Base-by-base conservation (phyloP, 257 asterid genomes). In the Asclepias syriaca region DNA sequence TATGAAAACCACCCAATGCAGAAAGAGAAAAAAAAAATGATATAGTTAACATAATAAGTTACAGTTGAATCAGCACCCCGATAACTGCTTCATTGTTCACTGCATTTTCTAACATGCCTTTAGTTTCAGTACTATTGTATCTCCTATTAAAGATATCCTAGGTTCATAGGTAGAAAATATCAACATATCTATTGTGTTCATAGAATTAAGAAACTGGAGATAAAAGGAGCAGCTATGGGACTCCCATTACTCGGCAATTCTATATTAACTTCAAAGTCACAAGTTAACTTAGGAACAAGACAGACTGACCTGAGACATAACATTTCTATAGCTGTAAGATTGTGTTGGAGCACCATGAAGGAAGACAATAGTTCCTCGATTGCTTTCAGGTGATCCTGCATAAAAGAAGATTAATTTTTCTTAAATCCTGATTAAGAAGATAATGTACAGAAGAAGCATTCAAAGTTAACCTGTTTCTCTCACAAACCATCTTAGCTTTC, bases 321-420 rank as follows among this genome's bases (percentile, higher is more conserved):
- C 97, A 75, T 85, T 92, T 57, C 99, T 89, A 78, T 94, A 94
- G 83, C 99, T 91, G 82, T 81, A 94, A 34, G 97, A 94, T 75
- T 94, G 99, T 32, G 99, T 84, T 75, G 99, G 99, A 80, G 99
- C 97, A 54, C 99, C 99, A 75, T 94, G 97, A 83, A 94, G 96
- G 83, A 85, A 94, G 48, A 94, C 81, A 75, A 94, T 75, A 37
- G 97, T 91, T 70, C 97, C 97, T 57, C 93, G 89, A 74, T 91
- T 82, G 82, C 92, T 87, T 56, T 78, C 80, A n/a, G 86, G 74
- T 7, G 96, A 88, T 72, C 99, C 99, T 94, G 83, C 80, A 78
- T 75, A 43, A 71, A 46, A 37, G 32, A 76, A 69, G 68, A 82
- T 40, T 72, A 74, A 56, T 49, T 68, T 39, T 39, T 43, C 64